phyloP scores from a whole-genome alignment of 2,329 filamentous ascomycete genomes.

The Chrysoporthe puriensis region DNA sequence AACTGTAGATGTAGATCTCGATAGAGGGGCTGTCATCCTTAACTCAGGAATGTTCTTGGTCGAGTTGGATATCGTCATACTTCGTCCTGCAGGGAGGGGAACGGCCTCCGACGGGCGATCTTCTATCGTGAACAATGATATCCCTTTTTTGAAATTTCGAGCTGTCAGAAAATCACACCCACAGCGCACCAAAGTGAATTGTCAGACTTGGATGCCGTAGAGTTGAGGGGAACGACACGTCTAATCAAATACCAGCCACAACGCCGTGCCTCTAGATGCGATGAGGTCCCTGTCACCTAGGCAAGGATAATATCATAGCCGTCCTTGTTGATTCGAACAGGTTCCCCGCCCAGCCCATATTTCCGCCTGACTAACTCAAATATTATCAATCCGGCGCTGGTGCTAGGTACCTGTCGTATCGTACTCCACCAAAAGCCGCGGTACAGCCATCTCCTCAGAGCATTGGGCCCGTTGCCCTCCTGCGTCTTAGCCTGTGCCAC shows the following conservation, averaged over 20 bases:
- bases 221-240: slow-evolving; percentile 11
- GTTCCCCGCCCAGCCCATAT: slow-evolving; percentile 66
- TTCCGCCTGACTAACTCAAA: slow-evolving; percentile 77
- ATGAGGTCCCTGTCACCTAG: slow-evolving; percentile 33
- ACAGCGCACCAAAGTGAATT: no score
- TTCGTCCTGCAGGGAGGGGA: neutral
- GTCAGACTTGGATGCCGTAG: neutral
- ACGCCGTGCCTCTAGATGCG: slow-evolving; percentile 16
- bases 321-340: slow-evolving; percentile 67
- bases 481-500: slow-evolving; percentile 58
- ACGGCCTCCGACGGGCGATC: neutral
- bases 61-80: neutral
- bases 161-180: neutral
- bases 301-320: slow-evolving; percentile 72
- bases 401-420: slow-evolving; percentile 75
- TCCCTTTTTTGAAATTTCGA: neutral
- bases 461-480: slow-evolving; percentile 44
- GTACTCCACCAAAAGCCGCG: slow-evolving; percentile 74
- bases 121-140: neutral
- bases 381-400: slow-evolving; percentile 75
- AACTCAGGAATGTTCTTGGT: neutral
- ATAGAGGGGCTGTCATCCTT: neutral
- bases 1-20: slow-evolving; percentile 10
- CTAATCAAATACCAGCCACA: slow-evolving; percentile 1
- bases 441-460: slow-evolving; percentile 66